Evolutionary conservation across 2,329 filamentous ascomycete genomes (phyloP), one percentile per base, ranked within the genome.

Genomic region (Alternaria postmessia): DNA sequence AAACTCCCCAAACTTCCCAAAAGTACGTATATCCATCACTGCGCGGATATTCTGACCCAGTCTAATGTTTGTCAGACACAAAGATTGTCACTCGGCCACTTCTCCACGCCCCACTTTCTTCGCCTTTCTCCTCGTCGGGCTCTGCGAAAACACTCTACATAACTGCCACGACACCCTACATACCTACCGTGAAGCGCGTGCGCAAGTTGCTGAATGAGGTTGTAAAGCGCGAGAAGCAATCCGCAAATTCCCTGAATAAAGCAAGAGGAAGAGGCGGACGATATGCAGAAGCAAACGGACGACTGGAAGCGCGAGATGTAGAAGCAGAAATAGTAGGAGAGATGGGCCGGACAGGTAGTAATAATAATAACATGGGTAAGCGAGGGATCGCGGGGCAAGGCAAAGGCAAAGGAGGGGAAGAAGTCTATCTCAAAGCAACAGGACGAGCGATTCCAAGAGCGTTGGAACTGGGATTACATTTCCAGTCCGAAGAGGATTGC

Each of bases 381-480:
- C 57, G 4, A 61, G 36, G 59, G 26, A 43, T 38, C 42, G 56
- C 57, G 38, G 41, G 28, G 12, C 36, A 49, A 34, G 30, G 3
- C 7, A 22, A 47, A 24, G 41, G 57, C 65, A 59, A 4, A 20
- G 32, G 34, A 36, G 34, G 61, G 66, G 60, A 88, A 65, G 80
- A 83, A 20, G 88, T 91, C 4, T 80, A 85, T 14, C 75, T 92
- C 2, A 83, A 89, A 54, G 90, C 87, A 7, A 89, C 88, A 0
- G 90, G 90, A 1, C 85, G 84, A 65, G 90, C 90, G 7, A 88
- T 93, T 30, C 81, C 85, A 62, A 88, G 87, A 76, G 86, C 86
- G 1, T 75, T 91, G 59, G 81, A 85, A 26, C 75, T 93, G 6
- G 90, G 87, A 0, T 76, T 85, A 34, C 90, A 86, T 82, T 92